phyloP scores from a whole-genome alignment of 1,139 yeast genomes.

The Entelexis sorbosivorans region DNA sequence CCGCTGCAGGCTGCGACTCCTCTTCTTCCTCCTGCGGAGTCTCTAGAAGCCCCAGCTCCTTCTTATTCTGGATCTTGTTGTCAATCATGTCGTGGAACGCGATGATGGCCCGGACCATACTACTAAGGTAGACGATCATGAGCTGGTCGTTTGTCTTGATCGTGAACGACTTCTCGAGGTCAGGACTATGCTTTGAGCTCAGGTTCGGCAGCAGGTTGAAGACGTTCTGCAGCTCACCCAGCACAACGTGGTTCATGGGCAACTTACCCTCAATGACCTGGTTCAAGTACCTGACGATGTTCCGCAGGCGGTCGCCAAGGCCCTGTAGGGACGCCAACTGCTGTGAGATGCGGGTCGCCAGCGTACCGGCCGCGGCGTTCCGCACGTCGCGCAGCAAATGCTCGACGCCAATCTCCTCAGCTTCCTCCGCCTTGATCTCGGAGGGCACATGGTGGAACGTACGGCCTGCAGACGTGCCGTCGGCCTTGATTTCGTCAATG shows the following conservation, averaged over 20 bases:
- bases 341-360: conserved; percentile 75
- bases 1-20: neutral
- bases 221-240: conserved; percentile 89
- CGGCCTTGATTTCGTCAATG: conserved; percentile 89
- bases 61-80: conserved; percentile 68
- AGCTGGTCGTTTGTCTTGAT: conserved; percentile 90
- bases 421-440: conserved; percentile 92
- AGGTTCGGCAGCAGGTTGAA: conserved; percentile 87
- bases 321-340: conserved; percentile 85
- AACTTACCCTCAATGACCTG: conserved; percentile 60
- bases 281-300: conserved; percentile 67
- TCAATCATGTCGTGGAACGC: conserved; percentile 96
- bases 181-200: conserved; percentile 33
- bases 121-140: conserved; percentile 83
- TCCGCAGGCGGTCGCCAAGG: conserved; percentile 65
- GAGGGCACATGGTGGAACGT: conserved; percentile 92
- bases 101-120: conserved; percentile 84
- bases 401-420: conserved; percentile 98
- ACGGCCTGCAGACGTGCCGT: conserved; percentile 88
- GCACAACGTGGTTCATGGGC: conserved; percentile 80
- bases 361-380: conserved; percentile 91
- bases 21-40: conserved; percentile 1
- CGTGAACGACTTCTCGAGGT: conserved; percentile 67
- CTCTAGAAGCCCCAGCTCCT: conserved; percentile 12
- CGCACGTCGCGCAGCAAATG: conserved; percentile 87